phyloP scores from a whole-genome alignment of 2,329 filamentous ascomycete species.

The Fonsecaea multimorphosa region DNA sequence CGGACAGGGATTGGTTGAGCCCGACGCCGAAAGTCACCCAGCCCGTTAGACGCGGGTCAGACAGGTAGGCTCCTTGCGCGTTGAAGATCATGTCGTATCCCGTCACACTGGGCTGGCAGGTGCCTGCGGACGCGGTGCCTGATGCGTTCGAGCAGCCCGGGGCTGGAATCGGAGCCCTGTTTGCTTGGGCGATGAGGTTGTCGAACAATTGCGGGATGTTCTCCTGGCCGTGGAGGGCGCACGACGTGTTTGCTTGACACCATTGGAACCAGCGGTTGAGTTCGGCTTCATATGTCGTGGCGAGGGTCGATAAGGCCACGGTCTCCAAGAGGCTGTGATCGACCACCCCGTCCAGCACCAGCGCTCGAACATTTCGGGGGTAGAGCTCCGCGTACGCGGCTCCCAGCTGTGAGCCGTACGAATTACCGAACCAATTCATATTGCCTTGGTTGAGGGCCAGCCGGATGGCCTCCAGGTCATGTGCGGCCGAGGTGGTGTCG shows the following conservation, averaged over 20 bases:
- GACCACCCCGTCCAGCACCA: conserved; percentile 55
- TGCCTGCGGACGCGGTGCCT: conserved; percentile 44
- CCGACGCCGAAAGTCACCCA: conserved; percentile 39
- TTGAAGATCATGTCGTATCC: conserved; percentile 47
- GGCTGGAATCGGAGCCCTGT: conserved; percentile 43
- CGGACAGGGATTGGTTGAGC: conserved; percentile 44
- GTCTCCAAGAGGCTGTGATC: conserved; percentile 51
- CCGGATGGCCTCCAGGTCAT: conserved; percentile 48
- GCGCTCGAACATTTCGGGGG: conserved; percentile 50
- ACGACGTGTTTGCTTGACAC: conserved; percentile 24
- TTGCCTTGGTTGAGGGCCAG: conserved; percentile 47
- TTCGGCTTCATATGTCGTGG: conserved; percentile 24
- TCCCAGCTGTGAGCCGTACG: conserved; percentile 55
- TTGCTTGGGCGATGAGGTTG: conserved; percentile 22
- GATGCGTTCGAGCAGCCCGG: conserved; percentile 45
- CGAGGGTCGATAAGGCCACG: conserved; percentile 1
- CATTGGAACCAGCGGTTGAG: conserved; percentile 21
- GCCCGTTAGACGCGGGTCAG: conserved; percentile 27
- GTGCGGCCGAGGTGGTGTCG: conserved; percentile 48
- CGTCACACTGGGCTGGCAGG: conserved; percentile 46
- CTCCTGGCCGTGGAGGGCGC: conserved; percentile 13
- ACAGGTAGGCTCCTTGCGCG: conserved; percentile 42
- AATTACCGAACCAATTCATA: conserved; percentile 51
- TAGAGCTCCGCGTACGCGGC: conserved; percentile 54
- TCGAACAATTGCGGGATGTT: conserved; percentile 15